These are phyloP conservation scores for Lasiodiplodia theobromae DNA, from an alignment of 2,329 filamentous ascomycete genomes.

Conservation along the genomic window DNA sequence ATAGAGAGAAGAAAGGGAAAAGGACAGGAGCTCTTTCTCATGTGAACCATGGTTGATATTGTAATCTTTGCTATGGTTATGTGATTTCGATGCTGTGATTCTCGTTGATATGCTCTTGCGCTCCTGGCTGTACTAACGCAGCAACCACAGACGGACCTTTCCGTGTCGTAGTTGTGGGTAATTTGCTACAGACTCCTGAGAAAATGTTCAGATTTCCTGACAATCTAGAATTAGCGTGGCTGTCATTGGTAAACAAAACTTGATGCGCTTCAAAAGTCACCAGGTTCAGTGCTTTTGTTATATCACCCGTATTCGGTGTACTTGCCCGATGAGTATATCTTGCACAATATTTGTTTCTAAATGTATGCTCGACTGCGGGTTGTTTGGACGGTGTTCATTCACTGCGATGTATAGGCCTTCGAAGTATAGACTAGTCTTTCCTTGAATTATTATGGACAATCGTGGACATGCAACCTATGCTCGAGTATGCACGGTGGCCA, in stretches of 20 bases:
- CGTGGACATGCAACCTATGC: too few species aligned
- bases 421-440: too few species aligned
- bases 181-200: background rate
- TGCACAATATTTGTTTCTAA: background rate
- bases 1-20: constrained; percentile 19
- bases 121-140: background rate
- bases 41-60: background rate
- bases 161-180: background rate
- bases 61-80: background rate
- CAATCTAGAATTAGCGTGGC: background rate
- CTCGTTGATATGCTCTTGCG: background rate
- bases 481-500: too few species aligned
- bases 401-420: too few species aligned
- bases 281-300: background rate
- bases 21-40: background rate
- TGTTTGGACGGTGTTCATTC: too few species aligned
- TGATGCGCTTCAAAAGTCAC: too few species aligned
- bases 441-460: too few species aligned
- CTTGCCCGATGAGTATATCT: background rate
- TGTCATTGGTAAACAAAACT: background rate
- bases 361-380: too few species aligned
- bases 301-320: background rate
- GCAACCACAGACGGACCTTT: background rate
- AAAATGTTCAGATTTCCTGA: background rate
- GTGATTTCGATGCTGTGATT: background rate